Evolutionary conservation across 2,329 filamentous ascomycete genomes (phyloP), one percentile per base, ranked within the genome.

Genomic region (Cladosporium sphaerospermum): DNA sequence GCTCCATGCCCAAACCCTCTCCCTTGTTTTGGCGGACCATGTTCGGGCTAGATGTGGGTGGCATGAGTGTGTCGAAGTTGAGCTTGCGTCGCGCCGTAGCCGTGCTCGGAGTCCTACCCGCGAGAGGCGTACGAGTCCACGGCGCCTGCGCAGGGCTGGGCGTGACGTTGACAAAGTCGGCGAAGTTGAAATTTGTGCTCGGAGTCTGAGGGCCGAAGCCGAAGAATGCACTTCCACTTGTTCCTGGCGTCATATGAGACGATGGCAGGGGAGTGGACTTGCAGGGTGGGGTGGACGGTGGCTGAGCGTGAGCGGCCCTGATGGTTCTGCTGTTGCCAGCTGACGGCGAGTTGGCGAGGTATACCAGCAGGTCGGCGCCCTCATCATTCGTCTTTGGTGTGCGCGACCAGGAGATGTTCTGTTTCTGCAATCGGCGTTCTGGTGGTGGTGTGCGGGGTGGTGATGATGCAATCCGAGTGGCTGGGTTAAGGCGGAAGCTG

Each of bases 111-210:
- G 90, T 95, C 68, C 86, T 89, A 14, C 68, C 67, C 7, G 74
- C 72, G 13, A 73, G 74, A 14, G 82, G 82, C 33, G 82, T 84
- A 32, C 79, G 75, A 32, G 73, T 73, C 88, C 90, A 96, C 9
- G 84, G 80, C 61, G 84, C 89, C 73, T 96, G 93, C 23, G 89
- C 93, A 16, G 93, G 93, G 65, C 89, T 96, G 0, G 93, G 93
- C 6, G 93, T 96, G 68, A 97, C 92, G 72, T 97, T 96, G 67
- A 97, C 86, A 71, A 96, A 99, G 67, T 99, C 93, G 49, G 90
- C 83, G 73, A 97, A 95, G 73, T 97, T 95, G 71, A 97, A 95
- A 45, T 78, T 81, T 65, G 91, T 87, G 13, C 85, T 85, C 0
- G 92, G 92, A 1, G 92, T 97, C 58, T 82, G 84, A 48, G 86